Evolutionary conservation across 176 grass and related monocot species (phyloP), one percentile per base, ranked within the genome.

Genomic region (Carex littledalei): DNA sequence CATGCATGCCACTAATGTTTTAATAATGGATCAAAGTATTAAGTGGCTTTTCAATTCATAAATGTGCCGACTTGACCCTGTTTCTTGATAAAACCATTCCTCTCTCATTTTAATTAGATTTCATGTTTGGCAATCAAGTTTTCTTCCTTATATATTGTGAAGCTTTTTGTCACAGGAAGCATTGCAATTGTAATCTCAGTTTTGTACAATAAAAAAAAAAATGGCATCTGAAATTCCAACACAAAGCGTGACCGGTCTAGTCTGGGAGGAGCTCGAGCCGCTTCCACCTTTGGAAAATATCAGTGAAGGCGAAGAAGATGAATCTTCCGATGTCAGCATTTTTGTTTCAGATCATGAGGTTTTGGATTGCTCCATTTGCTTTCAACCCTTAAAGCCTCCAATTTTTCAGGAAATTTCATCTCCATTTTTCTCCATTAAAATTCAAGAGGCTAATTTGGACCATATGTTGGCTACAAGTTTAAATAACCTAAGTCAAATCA

Each of bases 301-400:
- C 45, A 24, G 41, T 2, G 41, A 53, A 53, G 45, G 1, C 5
- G 29, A 29, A 29, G 32, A 64, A 31, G 80, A 66, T 17, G 37
- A 82, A 67, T 16, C 55, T 13, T 67, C 80, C 9, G 80, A 82
- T 69, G 70, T 85, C 20, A 89, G 63, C 62, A 64, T 90, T 26
- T 6, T 76, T 76, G 47, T 54, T 31, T 76, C 72, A 37, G 76
- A 84, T n/a, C 86, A 84, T 7, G 89, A 87, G 9, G 81, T 84
- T 50, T 55, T 90, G 22, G 89, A 90, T 79, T 87, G 89, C 75
- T 79, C 73, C 26, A 21, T 90, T 70, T 90, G 89, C 81, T 85
- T 1, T 57, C 43, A 81, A 1, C 89, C 89, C 2, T 78, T 90
- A 8, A 83, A 85, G 34, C 54, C 83, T 52, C 83, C 83, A 32